Evolutionary conservation across 306 rosid species (phyloP), one percentile per base, ranked within the genome.

Genomic region (Corylus americana): DNA sequence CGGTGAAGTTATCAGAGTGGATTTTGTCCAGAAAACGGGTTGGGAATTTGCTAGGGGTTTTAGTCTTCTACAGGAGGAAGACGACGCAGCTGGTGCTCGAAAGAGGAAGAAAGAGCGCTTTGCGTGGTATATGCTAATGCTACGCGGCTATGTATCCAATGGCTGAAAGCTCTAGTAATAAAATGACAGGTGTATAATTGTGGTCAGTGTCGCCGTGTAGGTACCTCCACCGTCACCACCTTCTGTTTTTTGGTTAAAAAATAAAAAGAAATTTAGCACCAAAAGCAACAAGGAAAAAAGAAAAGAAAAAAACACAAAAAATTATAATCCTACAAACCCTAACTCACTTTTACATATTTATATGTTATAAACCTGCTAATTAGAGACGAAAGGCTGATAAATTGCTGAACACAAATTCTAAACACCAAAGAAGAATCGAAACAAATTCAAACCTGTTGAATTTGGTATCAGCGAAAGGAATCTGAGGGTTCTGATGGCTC

Each of bases 1-100:
- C 27, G 70, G 68, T 13, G 59, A 53, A 70, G 18, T 55, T 78
- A 51, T 51, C 55, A 27, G 63, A 54, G 17, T 16, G 71, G 44
- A 2, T 45, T 83, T 31, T 58, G 35, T 18, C 22, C 37, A 10
- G 25, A 58, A 58, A 25, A 20, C 10, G 25, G 13, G 25, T 58
- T 8, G 35, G 37, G 16, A 10, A 49, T 10, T 58, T 20, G 31
- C 10, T 0, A 22, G 25, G 37, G 66, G 3, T 25, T 59, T 25
- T 25, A 25, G 66, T 20, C 13, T 11, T 4, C 66, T n/a, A 67
- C 14, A 18, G 39, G 22, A 13, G 39, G 71, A 17, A 67, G 72
- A 67, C 42, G 50, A 39, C n/a, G 31, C 29, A 57, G 64, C 64
- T 8, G 66, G 66, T 11, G 16, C 11, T 59, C 35, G 37, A 59